phyloP scores from a whole-genome alignment of 108 stramenopile genomes.

The Cyclostephanos tholiformis region DNA sequence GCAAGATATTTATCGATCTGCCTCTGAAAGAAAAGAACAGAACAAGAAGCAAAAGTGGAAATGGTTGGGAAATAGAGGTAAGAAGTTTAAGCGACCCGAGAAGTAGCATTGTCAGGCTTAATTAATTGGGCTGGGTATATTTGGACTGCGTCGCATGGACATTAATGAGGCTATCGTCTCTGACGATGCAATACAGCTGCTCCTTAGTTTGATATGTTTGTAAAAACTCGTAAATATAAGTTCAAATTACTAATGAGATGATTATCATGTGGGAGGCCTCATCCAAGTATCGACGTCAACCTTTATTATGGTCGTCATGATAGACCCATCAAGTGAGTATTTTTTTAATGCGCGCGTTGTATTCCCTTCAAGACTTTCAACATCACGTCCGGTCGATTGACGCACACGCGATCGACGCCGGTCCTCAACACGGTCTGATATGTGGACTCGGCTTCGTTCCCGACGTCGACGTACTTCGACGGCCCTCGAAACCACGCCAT shows the following conservation, averaged over 20 bases:
- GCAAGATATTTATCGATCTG: constrained; percentile 54
- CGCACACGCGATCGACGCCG: constrained; percentile 72
- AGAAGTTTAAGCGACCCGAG: constrained; percentile 47
- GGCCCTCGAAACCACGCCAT: constrained; percentile 88
- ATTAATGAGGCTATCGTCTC: too few relatives aligned
- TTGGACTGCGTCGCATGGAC: too few relatives aligned
- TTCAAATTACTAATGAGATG: too few relatives aligned
- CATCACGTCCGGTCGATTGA: constrained; percentile 61
- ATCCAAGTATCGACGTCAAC: neutral
- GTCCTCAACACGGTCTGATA: constrained; percentile 62
- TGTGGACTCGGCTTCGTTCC: constrained; percentile 74
- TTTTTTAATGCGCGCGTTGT: neutral
- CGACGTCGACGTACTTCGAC: constrained; percentile 62
- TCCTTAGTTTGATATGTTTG: too few relatives aligned
- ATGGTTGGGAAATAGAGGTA: constrained; percentile 18
- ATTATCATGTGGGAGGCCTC: neutral
- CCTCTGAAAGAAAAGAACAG: constrained; percentile 44
- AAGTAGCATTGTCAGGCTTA: neutral
- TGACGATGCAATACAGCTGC: too few relatives aligned
- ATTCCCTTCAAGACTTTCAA: neutral
- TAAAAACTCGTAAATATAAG: too few relatives aligned
- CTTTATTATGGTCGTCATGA: neutral
- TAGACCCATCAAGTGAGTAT: neutral
- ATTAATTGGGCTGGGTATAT: neutral
- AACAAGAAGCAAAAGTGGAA: constrained; percentile 50